A percentile compares a stretch with the other conserved stretches of the same genome.
phyloP scores from a whole-genome alignment of 768 basidiomycete genomes.

The Coprinopsis cinerea region DNA sequence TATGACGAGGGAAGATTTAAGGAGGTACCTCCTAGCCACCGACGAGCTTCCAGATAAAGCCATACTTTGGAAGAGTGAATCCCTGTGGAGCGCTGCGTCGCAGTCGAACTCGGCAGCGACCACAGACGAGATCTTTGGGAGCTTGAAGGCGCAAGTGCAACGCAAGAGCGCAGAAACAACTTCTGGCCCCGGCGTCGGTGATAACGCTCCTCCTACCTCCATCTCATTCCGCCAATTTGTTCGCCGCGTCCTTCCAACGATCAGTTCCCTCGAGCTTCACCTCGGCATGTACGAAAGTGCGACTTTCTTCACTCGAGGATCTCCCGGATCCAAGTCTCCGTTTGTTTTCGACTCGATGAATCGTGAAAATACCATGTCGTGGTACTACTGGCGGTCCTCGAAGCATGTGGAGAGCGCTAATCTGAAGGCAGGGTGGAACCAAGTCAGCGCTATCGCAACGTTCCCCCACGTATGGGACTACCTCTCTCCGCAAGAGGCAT shows the following conservation, averaged over 20 bases:
- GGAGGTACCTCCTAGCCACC: not conserved
- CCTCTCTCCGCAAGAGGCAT: not conserved
- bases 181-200: not conserved
- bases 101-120: not conserved
- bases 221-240: conserved; percentile 4
- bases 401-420: not conserved
- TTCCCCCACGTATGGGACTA: conserved; percentile 6
- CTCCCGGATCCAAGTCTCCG: not conserved
- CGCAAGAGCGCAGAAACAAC: not conserved
- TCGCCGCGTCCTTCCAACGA: not conserved
- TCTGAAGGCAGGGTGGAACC: not conserved
- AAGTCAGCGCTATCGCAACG: not conserved
- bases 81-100: conserved; percentile 4
- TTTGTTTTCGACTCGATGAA: conserved; percentile 1
- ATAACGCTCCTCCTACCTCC: not conserved
- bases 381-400: not conserved
- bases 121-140: not conserved
- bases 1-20: not conserved
- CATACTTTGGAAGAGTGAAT: not conserved
- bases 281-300: not conserved
- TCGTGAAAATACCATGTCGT: conserved; percentile 1
- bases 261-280: not conserved
- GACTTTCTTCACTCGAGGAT: conserved; percentile 2
- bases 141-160: not conserved
- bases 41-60: not conserved